Evolutionary conservation across 2,329 filamentous ascomycete genomes (phyloP), one percentile per base, ranked within the genome.

Genomic region (Monosporascus sp.): DNA sequence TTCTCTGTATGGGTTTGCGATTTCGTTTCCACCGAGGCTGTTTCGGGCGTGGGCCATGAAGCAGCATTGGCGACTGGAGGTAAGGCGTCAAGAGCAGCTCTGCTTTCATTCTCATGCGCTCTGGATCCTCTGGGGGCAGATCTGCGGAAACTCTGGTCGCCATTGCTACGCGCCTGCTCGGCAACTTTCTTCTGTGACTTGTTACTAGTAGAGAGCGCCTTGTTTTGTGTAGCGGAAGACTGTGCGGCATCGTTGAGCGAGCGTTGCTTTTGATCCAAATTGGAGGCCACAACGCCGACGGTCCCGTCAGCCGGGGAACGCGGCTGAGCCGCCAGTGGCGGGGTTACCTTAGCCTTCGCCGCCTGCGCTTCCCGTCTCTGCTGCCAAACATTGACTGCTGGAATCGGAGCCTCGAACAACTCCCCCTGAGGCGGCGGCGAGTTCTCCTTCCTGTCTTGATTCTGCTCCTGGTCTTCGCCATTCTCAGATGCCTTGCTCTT

Each of bases 1-100:
- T 76, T 74, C 70, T 90, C 90, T 52, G 86, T 80, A 51, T 83
- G 77, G 2, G 78, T 73, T 70, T 90, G 91, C 65, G 86, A 86
- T 72, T 89, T 90, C 57, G 88, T 83, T 61, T 94, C 91, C 49
- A 86, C 85, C 50, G 87, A 83, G 2, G 86, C 87, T 49, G 80
- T 86, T 62, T 96, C 90, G 0, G 91, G 91, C 3, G 93, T 97
- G 17, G 94, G 94, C 94, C 94, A 99, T 20, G 85, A 85, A 51
- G 84, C 76, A 49, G 90, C 80, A 69, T 97, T 92, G 54, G 82
- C 85, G 47, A 90, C 87, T 2, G 89, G 80, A 26, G 89, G 89
- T 5, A 76, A 66, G 2, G 71, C 57, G 24, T 71, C 73, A 16
- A 63, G 51, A 14, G 59, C 27, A 8, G 48, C 48, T 40, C 68